Base-by-base conservation (phyloP, 2,329 filamentous ascomycete genomes). In the Iodosphaeria phyllophila region DNA sequence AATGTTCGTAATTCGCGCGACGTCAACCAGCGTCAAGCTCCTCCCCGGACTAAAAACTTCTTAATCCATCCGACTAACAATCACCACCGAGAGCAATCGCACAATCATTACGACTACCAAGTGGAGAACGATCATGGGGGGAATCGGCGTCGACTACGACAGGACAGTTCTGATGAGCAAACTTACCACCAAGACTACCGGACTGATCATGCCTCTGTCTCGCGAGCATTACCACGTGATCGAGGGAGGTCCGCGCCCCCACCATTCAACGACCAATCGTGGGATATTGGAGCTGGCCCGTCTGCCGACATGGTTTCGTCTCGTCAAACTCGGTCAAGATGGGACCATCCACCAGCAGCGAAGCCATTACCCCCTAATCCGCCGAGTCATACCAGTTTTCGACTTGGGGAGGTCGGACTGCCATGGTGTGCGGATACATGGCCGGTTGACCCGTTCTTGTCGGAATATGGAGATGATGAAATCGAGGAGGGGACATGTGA, bases 241-340 rank as follows among this genome's bases (percentile, higher is more conserved):
- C 50, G 60, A 16, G 58, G 58, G 13, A 48, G 46, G 14, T 64
- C 60, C 4, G 60, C 58, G 5, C 59, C 59, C 9, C 57, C 60
- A 3, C 54, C 53, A 0, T 41, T 56, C 22, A 56, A 53, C 23
- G 51, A 54, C 13, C 57, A 50, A 28, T 56, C 54, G 1, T 62
- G 58, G 59, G 52, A 60, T 28, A 44, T 47, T 5, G 41, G 43
- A 11, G 35, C 42, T 4, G 41, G 40, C 16, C 35, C 44, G 5
- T 39, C 46, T 13, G 29, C 36, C 5, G 42, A 37, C 6, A 35
- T 41, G 6, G 41, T 41, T 14, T 37, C 40, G 13, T n/a, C n/a
- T n/a, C n/a, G n/a, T n/a, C n/a, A n/a, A n/a, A n/a, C 21, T 25
- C 36, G 30, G 25, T 34, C 26, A 13, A 16, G 20, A 7, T 30